A percentile compares a stretch with the other conserved stretches of the same genome.
Evolutionary conservation across 2,329 filamentous ascomycete genomes (phyloP).

Genomic region (Fusarium cyanostomum): DNA sequence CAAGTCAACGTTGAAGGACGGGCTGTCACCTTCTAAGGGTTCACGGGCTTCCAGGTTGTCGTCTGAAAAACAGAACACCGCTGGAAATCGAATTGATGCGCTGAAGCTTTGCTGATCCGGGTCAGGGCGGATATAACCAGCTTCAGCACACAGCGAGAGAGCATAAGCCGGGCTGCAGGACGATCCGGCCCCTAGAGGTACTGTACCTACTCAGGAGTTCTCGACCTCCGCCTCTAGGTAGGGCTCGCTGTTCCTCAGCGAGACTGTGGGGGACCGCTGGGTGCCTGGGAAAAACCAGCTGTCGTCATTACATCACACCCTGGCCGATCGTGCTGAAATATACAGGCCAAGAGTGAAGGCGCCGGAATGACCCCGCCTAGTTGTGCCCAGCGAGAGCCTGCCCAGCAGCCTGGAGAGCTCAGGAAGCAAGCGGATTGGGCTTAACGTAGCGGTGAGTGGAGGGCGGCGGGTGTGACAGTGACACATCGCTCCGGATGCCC

Average conservation of each 20-base stretch:
- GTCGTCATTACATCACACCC: slow-evolving; percentile 33
- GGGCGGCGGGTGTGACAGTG: slow-evolving; percentile 36
- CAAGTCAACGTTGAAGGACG: neutral
- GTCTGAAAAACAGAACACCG: neutral
- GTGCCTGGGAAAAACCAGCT: slow-evolving; percentile 32
- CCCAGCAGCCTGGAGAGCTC: slow-evolving; percentile 22
- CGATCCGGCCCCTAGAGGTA: no score
- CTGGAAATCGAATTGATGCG: neutral
- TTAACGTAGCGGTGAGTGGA: slow-evolving; percentile 31
- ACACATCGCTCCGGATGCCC: slow-evolving; percentile 41
- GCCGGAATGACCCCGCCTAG: slow-evolving; percentile 44
- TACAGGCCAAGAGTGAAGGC: slow-evolving; percentile 43
- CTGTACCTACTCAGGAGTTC: no score
- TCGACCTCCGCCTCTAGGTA: no score
- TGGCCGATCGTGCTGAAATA: slow-evolving; percentile 41
- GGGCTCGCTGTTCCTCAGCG: slow-evolving; percentile 14
- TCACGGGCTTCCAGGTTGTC: neutral
- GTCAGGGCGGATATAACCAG: neutral
- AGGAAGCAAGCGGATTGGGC: slow-evolving; percentile 37
- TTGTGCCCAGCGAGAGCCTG: slow-evolving; percentile 19
- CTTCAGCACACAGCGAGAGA: neutral
- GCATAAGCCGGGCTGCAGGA: neutral
- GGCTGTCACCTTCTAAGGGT: neutral
- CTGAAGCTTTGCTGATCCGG: slow-evolving; percentile 2
- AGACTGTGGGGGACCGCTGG: slow-evolving; percentile 22